These are phyloP conservation scores for Plectosphaerella plurivora DNA, from an alignment of 2,329 filamentous ascomycete genomes.

Conservation along the genomic window DNA sequence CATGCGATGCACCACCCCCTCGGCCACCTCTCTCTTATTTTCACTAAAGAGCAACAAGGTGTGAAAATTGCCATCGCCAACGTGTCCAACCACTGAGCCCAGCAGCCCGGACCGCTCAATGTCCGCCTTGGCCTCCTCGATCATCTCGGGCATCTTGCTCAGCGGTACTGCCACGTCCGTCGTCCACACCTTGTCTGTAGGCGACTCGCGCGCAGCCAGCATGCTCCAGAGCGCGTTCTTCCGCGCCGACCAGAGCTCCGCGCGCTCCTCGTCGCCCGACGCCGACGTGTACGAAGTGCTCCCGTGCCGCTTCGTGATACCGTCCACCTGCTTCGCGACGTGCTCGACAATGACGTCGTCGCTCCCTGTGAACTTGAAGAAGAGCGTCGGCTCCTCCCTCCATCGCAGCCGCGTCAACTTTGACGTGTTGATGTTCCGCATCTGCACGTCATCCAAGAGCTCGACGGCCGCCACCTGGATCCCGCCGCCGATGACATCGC, in stretches of 20 bases:
- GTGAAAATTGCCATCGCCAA: constrained; percentile 67
- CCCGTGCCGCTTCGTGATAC: constrained; percentile 24
- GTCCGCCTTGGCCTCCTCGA: constrained; percentile 56
- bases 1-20: constrained; percentile 58
- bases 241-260: constrained; percentile 59
- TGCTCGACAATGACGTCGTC: constrained; percentile 27
- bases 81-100: constrained; percentile 59
- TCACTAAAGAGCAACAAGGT: constrained; percentile 32
- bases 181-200: constrained; percentile 55
- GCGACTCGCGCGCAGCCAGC: constrained; percentile 46
- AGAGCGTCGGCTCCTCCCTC: constrained; percentile 62
- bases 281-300: constrained; percentile 57
- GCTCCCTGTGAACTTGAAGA: constrained; percentile 68
- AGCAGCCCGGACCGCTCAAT: constrained; percentile 51
- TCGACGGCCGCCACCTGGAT: constrained; percentile 76
- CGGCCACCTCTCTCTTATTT: constrained; percentile 32
- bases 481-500: constrained; percentile 65
- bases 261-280: constrained; percentile 26
- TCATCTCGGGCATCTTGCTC: constrained; percentile 52
- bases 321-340: constrained; percentile 15
- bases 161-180: constrained; percentile 67
- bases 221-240: constrained; percentile 62
- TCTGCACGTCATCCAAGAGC: constrained; percentile 76
- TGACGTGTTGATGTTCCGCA: constrained; percentile 51
- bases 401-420: constrained; percentile 54